Conservation (phyloP, 257 asterid species). For the Ehretia macrophylla region DNA sequence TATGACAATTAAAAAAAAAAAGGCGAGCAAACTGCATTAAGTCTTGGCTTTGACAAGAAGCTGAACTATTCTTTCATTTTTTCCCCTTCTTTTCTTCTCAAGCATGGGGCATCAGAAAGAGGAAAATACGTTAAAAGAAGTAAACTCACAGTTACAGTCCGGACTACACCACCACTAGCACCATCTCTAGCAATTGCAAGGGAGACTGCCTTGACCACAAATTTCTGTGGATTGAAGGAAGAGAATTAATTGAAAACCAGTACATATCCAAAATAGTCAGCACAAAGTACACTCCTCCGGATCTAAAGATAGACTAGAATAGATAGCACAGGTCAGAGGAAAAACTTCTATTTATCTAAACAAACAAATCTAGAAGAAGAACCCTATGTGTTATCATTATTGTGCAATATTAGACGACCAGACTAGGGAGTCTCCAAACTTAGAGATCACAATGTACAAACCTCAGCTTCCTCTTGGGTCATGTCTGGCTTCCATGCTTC, state of each 20-base stretch:
- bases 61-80: too few relatives aligned
- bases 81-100: too few relatives aligned
- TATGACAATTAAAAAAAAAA: too few relatives aligned
- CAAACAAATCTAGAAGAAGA: too few relatives aligned
- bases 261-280: background rate
- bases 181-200: slow-evolving; percentile 94
- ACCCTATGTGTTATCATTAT: too few relatives aligned
- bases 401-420: too few relatives aligned
- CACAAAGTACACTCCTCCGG: too few relatives aligned
- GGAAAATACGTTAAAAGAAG: slow-evolving; percentile 2
- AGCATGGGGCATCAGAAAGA: background rate
- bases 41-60: too few relatives aligned
- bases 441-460: slow-evolving; percentile 19
- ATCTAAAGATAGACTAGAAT: too few relatives aligned
- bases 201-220: slow-evolving; percentile 87
- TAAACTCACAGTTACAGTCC: slow-evolving; percentile 71
- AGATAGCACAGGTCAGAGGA: too few relatives aligned
- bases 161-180: slow-evolving; percentile 88
- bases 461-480: slow-evolving; percentile 88
- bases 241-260: background rate
- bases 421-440: background rate
- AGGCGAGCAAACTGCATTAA: too few relatives aligned
- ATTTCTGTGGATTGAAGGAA: slow-evolving; percentile 30
- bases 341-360: too few relatives aligned
- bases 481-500: slow-evolving; percentile 79